phyloP scores from a whole-genome alignment of 2,329 filamentous ascomycete genomes.

The Fusarium dlaminii region DNA sequence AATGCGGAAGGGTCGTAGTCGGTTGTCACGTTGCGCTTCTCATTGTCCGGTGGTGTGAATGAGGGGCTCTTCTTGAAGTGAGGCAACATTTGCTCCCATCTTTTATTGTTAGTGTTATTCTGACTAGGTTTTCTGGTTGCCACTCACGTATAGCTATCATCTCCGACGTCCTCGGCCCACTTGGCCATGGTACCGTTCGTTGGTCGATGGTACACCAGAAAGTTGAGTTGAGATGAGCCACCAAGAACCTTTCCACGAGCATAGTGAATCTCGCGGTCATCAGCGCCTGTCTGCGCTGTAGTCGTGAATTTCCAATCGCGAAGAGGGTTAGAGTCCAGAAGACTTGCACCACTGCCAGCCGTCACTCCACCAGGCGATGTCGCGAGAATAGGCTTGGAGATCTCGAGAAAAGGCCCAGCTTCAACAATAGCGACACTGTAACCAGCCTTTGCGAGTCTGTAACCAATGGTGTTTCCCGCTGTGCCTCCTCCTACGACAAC shows the following conservation, averaged over 20 bases:
- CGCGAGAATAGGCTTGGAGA: slow-evolving; percentile 42
- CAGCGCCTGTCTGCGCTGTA: slow-evolving; percentile 33
- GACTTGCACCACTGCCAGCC: slow-evolving; percentile 29
- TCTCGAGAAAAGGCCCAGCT: slow-evolving; percentile 49
- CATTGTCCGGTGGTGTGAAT: slow-evolving; percentile 40
- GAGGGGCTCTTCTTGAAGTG: slow-evolving; percentile 42
- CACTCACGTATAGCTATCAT: slow-evolving; percentile 41
- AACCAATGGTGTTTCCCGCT: slow-evolving; percentile 48
- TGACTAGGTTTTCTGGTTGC: accelerated
- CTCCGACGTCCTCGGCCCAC: slow-evolving; percentile 44
- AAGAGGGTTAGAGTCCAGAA: slow-evolving; percentile 30
- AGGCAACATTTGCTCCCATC: slow-evolving; percentile 40
- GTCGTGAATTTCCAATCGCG: slow-evolving; percentile 46
- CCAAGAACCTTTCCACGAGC: slow-evolving; percentile 51
- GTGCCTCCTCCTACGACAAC: slow-evolving; percentile 52
- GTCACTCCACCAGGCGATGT: slow-evolving; percentile 39
- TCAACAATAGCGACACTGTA: slow-evolving; percentile 51
- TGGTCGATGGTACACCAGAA: slow-evolving; percentile 48
- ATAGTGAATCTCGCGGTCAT: slow-evolving; percentile 47
- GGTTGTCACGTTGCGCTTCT: slow-evolving; percentile 37
- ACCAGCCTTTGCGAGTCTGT: slow-evolving; percentile 46
- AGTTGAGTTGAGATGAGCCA: slow-evolving; percentile 51
- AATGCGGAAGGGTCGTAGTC: slow-evolving; percentile 44
- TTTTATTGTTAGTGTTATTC: background rate
- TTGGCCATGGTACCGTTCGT: slow-evolving; percentile 44